A percentile compares a stretch with the other conserved stretches of the same genome.
These are phyloP conservation scores for Podospora tetraspora DNA, from an alignment of 495 filamentous ascomycete species.

Conservation along the genomic window DNA sequence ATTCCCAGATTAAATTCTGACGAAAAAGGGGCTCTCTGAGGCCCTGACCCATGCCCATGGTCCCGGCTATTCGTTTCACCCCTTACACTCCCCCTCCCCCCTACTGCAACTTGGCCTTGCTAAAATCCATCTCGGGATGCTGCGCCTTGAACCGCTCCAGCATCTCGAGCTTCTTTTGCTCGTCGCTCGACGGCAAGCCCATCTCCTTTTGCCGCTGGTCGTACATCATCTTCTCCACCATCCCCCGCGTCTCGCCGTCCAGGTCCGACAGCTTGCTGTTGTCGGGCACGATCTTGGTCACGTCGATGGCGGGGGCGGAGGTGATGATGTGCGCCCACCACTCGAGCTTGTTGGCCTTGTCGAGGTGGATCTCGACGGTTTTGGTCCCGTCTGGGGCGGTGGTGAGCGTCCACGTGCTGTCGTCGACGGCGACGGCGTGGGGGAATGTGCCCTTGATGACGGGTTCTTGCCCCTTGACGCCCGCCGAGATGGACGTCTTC, in stretches of 20 bases:
- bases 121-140: slow-evolving; percentile 77
- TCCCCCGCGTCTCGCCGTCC: slow-evolving; percentile 89
- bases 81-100: slow-evolving; percentile 29
- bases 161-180: slow-evolving; percentile 87
- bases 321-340: slow-evolving; percentile 96
- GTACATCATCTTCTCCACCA: slow-evolving; percentile 99
- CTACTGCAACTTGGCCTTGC: slow-evolving; percentile 66
- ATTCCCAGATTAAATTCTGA: slow-evolving; percentile 45
- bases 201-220: slow-evolving; percentile 95
- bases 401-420: slow-evolving; percentile 91
- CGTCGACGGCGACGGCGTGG: slow-evolving; percentile 71
- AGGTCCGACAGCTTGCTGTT: slow-evolving; percentile 83
- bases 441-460: slow-evolving; percentile 83
- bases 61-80: slow-evolving; percentile 59
- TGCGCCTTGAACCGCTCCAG: slow-evolving; percentile 81
- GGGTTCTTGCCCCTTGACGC: slow-evolving; percentile 80
- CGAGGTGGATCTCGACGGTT: slow-evolving; percentile 76
- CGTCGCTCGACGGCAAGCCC: slow-evolving; percentile 80
- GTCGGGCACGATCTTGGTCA: slow-evolving; percentile 90
- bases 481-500: slow-evolving; percentile 71
- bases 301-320: slow-evolving; percentile 80
- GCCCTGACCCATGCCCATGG: slow-evolving; percentile 44
- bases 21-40: slow-evolving; percentile 58
- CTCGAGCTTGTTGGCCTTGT: slow-evolving; percentile 95
- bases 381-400: slow-evolving; percentile 59